Evolutionary conservation across 2,329 filamentous ascomycete genomes (phyloP).

Genomic region (Cercospora nicotianae): DNA sequence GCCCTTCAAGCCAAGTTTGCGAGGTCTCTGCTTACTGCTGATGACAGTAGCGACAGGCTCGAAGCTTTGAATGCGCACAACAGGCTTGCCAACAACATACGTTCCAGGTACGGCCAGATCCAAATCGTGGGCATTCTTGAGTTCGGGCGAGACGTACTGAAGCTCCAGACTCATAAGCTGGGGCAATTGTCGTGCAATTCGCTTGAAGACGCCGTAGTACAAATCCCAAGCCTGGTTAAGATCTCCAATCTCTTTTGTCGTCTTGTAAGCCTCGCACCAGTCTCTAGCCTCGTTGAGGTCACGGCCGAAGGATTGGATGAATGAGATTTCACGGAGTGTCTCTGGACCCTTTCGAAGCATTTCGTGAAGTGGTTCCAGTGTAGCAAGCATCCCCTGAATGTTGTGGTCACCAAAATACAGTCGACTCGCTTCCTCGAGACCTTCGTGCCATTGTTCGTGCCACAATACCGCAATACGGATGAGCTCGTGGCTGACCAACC

Average conservation of each 20-base stretch:
- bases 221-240: conserved; percentile 98
- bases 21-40: conserved; percentile 91
- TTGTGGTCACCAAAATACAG: conserved; percentile 98
- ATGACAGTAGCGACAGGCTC: conserved; percentile 89
- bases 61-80: conserved; percentile 85
- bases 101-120: conserved; percentile 95
- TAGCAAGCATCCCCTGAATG: conserved; percentile 94
- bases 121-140: conserved; percentile 80
- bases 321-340: conserved; percentile 93
- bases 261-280: conserved; percentile 90
- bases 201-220: conserved; percentile 97
- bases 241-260: conserved; percentile 86
- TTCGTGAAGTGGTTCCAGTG: conserved; percentile 85
- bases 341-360: conserved; percentile 88
- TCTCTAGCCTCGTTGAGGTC: conserved; percentile 93
- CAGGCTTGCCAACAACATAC: conserved; percentile 75
- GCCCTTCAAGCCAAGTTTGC: conserved; percentile 83
- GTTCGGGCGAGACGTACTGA: conserved; percentile 92
- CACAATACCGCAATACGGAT: conserved; percentile 95
- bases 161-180: conserved; percentile 91
- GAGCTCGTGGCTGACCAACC: conserved; percentile 91
- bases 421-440: conserved; percentile 90
- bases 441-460: conserved; percentile 99
- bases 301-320: conserved; percentile 93
- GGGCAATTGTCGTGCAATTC: conserved; percentile 88